Evolutionary conservation across 1,284 basidiomycete species (phyloP).

Genomic region (Hymenochaete sp.): DNA sequence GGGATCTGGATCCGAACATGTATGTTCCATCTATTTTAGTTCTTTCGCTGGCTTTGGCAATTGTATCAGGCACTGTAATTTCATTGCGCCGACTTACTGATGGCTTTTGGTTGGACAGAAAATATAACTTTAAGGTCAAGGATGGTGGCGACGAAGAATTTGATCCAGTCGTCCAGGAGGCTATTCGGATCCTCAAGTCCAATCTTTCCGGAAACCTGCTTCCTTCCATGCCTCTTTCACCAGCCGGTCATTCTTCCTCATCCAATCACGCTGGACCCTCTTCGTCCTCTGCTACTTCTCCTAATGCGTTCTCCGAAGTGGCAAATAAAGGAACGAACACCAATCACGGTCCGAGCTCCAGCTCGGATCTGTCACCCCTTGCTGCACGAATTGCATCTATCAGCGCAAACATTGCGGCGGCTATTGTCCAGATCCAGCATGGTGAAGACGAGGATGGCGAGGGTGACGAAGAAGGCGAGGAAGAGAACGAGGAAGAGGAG

Average conservation of each 20-base stretch:
- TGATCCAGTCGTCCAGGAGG: constrained; percentile 50
- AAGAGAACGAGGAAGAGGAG: constrained; percentile 27
- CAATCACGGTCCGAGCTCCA: too few relatives aligned
- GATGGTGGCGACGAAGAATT: constrained; percentile 38
- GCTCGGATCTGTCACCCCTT: too few relatives aligned
- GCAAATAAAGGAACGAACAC: constrained; percentile 33
- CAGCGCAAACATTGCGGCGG: constrained; percentile 65
- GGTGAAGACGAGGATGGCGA: constrained; percentile 17
- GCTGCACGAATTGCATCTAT: constrained; percentile 59
- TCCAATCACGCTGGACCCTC: constrained; percentile 22
- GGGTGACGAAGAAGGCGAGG: constrained; percentile 20
- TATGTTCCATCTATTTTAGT: constrained; percentile 32
- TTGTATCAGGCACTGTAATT: constrained; percentile 13
- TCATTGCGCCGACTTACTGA: neutral
- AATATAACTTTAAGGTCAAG: constrained; percentile 69
- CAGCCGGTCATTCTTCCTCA: constrained; percentile 28
- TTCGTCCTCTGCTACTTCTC: neutral
- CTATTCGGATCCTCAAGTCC: constrained; percentile 63
- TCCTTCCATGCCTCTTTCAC: constrained; percentile 46
- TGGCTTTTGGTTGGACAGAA: constrained; percentile 31
- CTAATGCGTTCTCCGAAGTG: neutral
- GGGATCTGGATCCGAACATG: constrained; percentile 75
- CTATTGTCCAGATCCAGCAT: constrained; percentile 50
- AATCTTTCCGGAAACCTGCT: too few relatives aligned
- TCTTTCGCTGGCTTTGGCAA: constrained; percentile 8